Percentiles rank a stretch among this genome's conserved stretches.
Evolutionary conservation across 2,329 filamentous ascomycete genomes (phyloP).

Genomic region (Venturia asperata): DNA sequence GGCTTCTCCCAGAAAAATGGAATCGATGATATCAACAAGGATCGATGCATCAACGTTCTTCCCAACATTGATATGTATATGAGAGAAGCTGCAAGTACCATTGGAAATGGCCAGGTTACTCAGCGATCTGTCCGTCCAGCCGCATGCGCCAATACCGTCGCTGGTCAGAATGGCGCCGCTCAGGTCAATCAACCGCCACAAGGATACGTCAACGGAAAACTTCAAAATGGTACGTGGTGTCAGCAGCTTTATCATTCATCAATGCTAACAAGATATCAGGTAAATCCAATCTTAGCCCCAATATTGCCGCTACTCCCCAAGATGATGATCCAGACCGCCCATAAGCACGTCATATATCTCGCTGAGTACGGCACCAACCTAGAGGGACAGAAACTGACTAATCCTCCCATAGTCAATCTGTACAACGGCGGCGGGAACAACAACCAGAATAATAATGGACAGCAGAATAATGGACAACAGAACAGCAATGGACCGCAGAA

Average conservation of each 20-base stretch:
- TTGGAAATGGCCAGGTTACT: constrained; percentile 15
- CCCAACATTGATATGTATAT: constrained; percentile 18
- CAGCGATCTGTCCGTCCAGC: constrained; percentile 17
- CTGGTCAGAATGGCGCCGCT: constrained; percentile 18
- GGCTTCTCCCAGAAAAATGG: constrained; percentile 4
- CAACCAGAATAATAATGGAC: not conserved
- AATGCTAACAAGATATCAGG: not conserved
- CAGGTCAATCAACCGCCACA: constrained; percentile 12
- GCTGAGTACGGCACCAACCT: constrained; percentile 8
- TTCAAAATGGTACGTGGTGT: not conserved
- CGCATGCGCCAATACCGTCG: constrained; percentile 13
- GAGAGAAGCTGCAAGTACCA: constrained; percentile 15
- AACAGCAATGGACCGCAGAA: not conserved
- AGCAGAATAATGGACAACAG: not conserved
- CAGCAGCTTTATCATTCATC: not conserved
- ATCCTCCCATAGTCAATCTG: not conserved
- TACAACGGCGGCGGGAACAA: not conserved
- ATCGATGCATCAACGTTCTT: constrained; percentile 18
- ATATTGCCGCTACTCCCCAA: constrained; percentile 7
- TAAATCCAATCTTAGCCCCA: constrained; percentile 6
- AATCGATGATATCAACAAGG: constrained; percentile 17
- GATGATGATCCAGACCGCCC: constrained; percentile 12
- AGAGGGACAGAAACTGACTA: constrained; percentile 9
- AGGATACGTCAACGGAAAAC: constrained; percentile 8
- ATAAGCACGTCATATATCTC: constrained; percentile 4